A percentile compares a stretch with the other conserved stretches of the same genome.
These are phyloP conservation scores for Amniculicola lignicola DNA, from an alignment of 495 filamentous ascomycete species.

Conservation along the genomic window DNA sequence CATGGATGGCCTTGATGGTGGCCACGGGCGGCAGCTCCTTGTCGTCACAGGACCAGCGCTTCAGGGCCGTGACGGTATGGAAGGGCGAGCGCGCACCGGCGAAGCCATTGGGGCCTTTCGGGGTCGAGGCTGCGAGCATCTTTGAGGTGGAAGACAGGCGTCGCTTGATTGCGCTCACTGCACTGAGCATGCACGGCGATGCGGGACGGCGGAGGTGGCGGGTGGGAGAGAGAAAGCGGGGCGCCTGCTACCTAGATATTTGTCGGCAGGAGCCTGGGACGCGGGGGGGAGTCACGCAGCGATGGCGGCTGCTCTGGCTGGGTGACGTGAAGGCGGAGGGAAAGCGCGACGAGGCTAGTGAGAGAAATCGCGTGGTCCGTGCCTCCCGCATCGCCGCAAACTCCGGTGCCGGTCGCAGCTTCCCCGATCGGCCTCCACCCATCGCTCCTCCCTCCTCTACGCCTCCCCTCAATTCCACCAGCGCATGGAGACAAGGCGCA, in stretches of 20 bases:
- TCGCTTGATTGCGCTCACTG: no score
- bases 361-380: neutral
- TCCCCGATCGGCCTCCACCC: neutral
- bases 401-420: neutral
- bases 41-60: slow-evolving; percentile 74
- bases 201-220: no score
- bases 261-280: no score
- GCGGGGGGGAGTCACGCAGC: no score
- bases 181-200: no score
- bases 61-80: slow-evolving; percentile 69
- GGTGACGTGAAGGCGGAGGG: no score
- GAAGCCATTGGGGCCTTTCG: slow-evolving; percentile 3
- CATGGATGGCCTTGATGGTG: slow-evolving; percentile 74
- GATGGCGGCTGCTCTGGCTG: no score
- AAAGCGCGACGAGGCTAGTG: no score
- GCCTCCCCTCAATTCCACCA: neutral
- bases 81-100: neutral
- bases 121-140: slow-evolving; percentile 16
- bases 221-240: no score
- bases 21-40: slow-evolving; percentile 68
- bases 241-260: no score
- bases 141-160: neutral
- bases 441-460: neutral
- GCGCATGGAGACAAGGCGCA: slow-evolving; percentile 21
- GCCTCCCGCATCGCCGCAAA: neutral